These are phyloP conservation scores for Talaromyces marneffei DNA, from an alignment of 2,329 filamentous ascomycete species.

Conservation along the genomic window DNA sequence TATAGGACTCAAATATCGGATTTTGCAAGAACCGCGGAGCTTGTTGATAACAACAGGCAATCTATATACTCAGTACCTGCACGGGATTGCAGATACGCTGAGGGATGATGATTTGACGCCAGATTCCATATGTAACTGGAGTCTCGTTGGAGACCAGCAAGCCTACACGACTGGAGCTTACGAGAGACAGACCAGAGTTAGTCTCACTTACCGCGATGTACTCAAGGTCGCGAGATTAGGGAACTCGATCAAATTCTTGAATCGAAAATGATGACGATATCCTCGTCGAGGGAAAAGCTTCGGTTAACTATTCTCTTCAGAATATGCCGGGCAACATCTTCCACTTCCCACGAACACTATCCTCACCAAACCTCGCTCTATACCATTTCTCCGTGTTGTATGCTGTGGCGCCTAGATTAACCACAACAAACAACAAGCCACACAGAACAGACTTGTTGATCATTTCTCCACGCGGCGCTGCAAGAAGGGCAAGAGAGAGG, in stretches of 20 bases:
- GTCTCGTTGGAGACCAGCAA: constrained; percentile 43
- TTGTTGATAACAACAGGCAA: constrained; percentile 51
- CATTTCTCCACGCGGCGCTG: constrained; percentile 60
- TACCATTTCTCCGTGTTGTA: constrained; percentile 76
- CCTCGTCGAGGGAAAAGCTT: not conserved
- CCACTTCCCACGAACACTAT: constrained; percentile 59
- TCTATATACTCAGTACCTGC: constrained; percentile 53
- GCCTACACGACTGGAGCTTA: constrained; percentile 38
- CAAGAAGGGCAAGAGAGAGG: constrained; percentile 65
- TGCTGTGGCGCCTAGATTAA: constrained; percentile 79
- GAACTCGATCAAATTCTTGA: constrained; percentile 56
- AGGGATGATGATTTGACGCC: constrained; percentile 61
- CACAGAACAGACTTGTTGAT: constrained; percentile 69
- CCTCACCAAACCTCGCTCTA: constrained; percentile 62
- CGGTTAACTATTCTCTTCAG: constrained; percentile 18
- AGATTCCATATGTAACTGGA: constrained; percentile 52
- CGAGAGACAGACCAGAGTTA: constrained; percentile 49
- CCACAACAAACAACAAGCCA: constrained; percentile 65
- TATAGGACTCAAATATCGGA: constrained; percentile 43
- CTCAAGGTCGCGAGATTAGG: constrained; percentile 71
- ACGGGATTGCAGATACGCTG: constrained; percentile 52
- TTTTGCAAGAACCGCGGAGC: constrained; percentile 80
- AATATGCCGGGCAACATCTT: constrained; percentile 63
- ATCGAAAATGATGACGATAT: constrained; percentile 19
- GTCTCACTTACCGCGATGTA: constrained; percentile 73